Evolutionary conservation across 2,329 filamentous ascomycete genomes (phyloP).

Genomic region (Ophiostoma australiae): DNA sequence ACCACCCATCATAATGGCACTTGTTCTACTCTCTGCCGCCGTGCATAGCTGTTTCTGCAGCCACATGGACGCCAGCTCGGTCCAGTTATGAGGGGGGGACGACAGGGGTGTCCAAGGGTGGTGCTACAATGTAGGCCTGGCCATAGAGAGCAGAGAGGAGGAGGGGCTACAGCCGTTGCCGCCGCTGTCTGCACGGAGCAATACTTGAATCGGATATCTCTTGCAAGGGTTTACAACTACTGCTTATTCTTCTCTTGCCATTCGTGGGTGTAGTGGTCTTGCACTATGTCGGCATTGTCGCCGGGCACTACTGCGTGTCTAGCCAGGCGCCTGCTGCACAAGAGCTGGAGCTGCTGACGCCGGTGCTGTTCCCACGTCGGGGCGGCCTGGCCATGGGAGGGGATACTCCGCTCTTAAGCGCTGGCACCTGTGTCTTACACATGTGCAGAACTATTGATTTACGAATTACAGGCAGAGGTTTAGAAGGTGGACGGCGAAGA

Average conservation of each 20-base stretch:
- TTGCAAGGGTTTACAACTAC: not conserved
- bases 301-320: not conserved
- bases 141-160: not conserved
- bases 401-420: not conserved
- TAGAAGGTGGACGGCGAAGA: not conserved
- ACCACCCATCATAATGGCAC: not conserved
- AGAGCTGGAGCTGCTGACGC: conserved; percentile 2
- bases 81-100: not conserved
- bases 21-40: conserved; percentile 18
- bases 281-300: not conserved
- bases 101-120: not conserved
- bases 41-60: conserved; percentile 13
- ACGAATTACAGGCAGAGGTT: not conserved
- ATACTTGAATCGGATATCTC: not conserved
- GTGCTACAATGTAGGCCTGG: not conserved
- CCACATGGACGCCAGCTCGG: conserved; percentile 12
- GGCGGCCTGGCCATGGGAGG: not conserved
- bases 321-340: not conserved
- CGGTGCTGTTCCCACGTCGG: not conserved
- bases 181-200: not conserved
- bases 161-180: conserved; percentile 7
- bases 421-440: not conserved
- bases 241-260: conserved; percentile 1
- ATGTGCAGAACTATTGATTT: not conserved
- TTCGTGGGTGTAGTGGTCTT: not conserved